Base-by-base conservation (phyloP, 345 rosid genomes). In the Lumnitzera littorea region DNA sequence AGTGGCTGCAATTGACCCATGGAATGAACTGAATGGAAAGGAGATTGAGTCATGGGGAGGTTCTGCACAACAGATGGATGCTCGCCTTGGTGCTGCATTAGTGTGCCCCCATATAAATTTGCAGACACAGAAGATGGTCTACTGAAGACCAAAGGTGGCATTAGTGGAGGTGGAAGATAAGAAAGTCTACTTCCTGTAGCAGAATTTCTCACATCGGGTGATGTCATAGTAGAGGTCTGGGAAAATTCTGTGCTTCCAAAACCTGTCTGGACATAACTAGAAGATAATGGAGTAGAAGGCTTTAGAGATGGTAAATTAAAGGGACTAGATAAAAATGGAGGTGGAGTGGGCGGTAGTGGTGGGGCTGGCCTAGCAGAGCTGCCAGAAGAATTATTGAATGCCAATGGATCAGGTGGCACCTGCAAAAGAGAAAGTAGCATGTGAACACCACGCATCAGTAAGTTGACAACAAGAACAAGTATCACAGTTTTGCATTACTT, bases 301-400 rank as follows among this genome's bases (percentile, higher is more conserved):
- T 88, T 94, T 12, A 74, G 62, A 11, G 87, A 74, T 31, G 78
- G 73, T 55, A 86, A 58, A 70, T 77, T 80, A 68, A 82, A 91
- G 46, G 92, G 80, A 74, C 80, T 79, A 61, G 97, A 82, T 54
- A 96, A 78, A 73, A 84, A 86, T 23, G 95, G 99, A 64, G 92
- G 91, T 31, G 87, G 84, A 27, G 89, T 80, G 48, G 89, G 91
- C 64, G 96, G 97, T 71, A 82, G 92, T 11, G 95, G 91, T 23
- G 91, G 90, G 65, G 79, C 84, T 76, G 82, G 88, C 81, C 96
- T 78, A 47, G 79, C 68, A 65, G 91, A 80, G 77, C 90, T 87
- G 74, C 87, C 75, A 15, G 89, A 84, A 49, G 91, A 84, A 59
- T 80, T 61, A 62, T 62, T 64, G 43, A 61, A 73, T 41, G 76